These are phyloP conservation scores for Jamesozyma gamospora DNA, from an alignment of 805 yeast genomes.

Conservation along the genomic window DNA sequence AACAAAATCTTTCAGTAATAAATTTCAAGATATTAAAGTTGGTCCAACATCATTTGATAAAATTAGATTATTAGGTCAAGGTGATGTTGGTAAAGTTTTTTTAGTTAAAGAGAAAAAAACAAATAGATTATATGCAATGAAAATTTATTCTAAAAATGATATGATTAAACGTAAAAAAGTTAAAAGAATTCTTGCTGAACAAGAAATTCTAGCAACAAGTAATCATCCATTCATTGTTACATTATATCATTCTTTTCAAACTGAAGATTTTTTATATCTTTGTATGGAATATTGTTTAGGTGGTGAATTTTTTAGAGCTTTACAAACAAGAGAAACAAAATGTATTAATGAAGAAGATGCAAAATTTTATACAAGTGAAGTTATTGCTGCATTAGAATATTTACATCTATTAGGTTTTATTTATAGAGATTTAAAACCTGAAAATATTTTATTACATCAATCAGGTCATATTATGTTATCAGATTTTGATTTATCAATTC, in stretches of 20 bases:
- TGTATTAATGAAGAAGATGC: slow-evolving; percentile 86
- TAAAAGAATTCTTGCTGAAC: slow-evolving; percentile 91
- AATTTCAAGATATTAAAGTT: slow-evolving; percentile 68
- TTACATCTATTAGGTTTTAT: slow-evolving; percentile 95
- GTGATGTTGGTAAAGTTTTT: slow-evolving; percentile 96
- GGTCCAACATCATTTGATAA: slow-evolving; percentile 82
- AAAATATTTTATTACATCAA: slow-evolving; percentile 85
- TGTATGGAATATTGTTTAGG: slow-evolving; percentile 99
- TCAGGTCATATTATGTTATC: slow-evolving; percentile 97
- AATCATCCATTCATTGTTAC: slow-evolving; percentile 97
- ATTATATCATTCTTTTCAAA: slow-evolving; percentile 89
- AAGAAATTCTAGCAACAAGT: slow-evolving; percentile 87
- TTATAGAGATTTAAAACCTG: slow-evolving; percentile 94
- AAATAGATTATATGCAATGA: slow-evolving; percentile 80
- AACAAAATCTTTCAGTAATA: slow-evolving; percentile 51
- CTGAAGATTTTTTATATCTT: slow-evolving; percentile 78
- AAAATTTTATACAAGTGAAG: slow-evolving; percentile 90
- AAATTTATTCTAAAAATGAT: slow-evolving; percentile 78
- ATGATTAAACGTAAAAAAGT: slow-evolving; percentile 93
- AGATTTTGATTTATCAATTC: slow-evolving; percentile 92
- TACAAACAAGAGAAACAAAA: slow-evolving; percentile 81
- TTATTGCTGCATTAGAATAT: slow-evolving; percentile 92
- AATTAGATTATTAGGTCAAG: slow-evolving; percentile 83
- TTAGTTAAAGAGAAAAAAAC: slow-evolving; percentile 75
- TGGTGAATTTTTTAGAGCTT: slow-evolving; percentile 93